Evolutionary conservation across 2,329 filamentous ascomycete species (phyloP), one percentile per base, ranked within the genome.

Genomic region (Eurotiales sp.): DNA sequence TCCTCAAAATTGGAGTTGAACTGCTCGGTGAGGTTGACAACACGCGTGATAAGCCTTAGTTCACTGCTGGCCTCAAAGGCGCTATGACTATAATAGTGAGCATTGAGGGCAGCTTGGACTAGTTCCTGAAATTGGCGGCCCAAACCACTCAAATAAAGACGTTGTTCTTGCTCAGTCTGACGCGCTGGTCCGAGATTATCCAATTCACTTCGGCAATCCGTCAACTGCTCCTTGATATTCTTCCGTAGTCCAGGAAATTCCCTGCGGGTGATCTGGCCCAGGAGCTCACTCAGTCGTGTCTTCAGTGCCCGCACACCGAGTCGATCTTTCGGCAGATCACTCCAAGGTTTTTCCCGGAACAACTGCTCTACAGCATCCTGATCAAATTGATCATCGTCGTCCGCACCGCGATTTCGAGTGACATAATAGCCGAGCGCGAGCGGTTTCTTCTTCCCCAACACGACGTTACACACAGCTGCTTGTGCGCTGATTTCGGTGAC

Each of bases 241-340:
- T 52, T 39, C 53, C 17, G 45, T 19, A 48, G 25, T 41, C 36
- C 23, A 14, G 46, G 46, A 32, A 48, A 48, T 32, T 48, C 46
- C 27, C 46, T 29, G 15, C 46, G 46, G 7, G 46, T 69, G 49
- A 76, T 68, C 5, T 63, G 59, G 2, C 66, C 67, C 2, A 78
- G 67, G 0, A 77, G 61, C 8, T 72, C 46, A 48, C 69, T 65
- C 7, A 79, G 63, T 5, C 70, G 68, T 8, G 50, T 52, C 19
- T 67, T 65, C 27, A 80, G 55, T 0, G 73, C 61, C 0, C 60
- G 56, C 29, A 78, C 66, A 2, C 76, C 77, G 17, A 71, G 67
- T 15, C 67, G 64, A 14, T 73, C 69, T 23, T 60, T 56, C 1
- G 65, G 59, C 2, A 77, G 46, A 1, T 44, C 48, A 12, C 62